Evolutionary conservation across 768 basidiomycete species (phyloP).

Genomic region (Podaxis sp.): DNA sequence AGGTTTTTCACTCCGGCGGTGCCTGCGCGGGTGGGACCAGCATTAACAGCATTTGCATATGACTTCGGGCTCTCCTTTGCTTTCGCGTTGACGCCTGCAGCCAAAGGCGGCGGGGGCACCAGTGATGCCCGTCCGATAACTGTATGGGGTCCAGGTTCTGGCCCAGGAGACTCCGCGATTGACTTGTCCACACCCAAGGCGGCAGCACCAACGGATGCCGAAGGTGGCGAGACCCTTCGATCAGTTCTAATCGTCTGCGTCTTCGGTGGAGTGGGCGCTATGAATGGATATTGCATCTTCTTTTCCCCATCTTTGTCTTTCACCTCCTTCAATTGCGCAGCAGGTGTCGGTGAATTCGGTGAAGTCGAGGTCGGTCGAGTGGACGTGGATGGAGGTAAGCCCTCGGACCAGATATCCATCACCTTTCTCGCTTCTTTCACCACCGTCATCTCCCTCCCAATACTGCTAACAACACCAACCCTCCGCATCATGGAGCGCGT

Average conservation of each 20-base stretch:
- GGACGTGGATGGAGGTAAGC: not conserved
- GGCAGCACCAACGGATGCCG: constrained; percentile 16
- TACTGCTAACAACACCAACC: constrained; percentile 15
- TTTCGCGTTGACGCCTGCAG: not conserved
- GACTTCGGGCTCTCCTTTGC: not conserved
- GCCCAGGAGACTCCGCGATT: not conserved
- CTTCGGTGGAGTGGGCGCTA: constrained; percentile 22
- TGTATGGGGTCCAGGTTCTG: not conserved
- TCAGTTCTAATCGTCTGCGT: constrained; percentile 37
- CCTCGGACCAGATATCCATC: constrained; percentile 38
- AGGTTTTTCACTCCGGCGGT: constrained; percentile 11
- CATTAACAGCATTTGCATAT: constrained; percentile 6
- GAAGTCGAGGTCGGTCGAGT: no score
- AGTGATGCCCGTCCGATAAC: not conserved
- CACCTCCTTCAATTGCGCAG: not conserved
- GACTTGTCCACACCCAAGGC: not conserved
- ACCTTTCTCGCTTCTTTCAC: constrained; percentile 38
- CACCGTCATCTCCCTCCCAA: constrained; percentile 29
- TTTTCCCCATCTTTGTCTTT: not conserved
- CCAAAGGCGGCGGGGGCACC: not conserved
- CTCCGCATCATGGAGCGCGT: constrained; percentile 20
- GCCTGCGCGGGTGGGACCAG: not conserved
- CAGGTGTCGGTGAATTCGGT: not conserved
- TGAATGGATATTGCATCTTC: constrained; percentile 24
- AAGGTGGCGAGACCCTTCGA: constrained; percentile 37